Evolutionary conservation across 495 filamentous ascomycete genomes (phyloP).

Genomic region (Rostrohypoxylon terebratum): DNA sequence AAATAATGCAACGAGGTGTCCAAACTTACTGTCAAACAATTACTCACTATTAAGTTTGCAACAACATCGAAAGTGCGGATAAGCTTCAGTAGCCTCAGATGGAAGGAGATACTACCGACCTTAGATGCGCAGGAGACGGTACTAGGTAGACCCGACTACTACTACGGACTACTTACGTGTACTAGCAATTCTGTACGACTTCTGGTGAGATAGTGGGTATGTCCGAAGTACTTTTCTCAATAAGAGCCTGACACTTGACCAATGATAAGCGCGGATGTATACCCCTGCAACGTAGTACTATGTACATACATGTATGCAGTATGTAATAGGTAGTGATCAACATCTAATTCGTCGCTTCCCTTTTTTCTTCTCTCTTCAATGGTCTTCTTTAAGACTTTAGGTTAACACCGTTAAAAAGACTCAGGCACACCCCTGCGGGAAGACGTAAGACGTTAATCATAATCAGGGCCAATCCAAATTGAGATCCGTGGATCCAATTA

Average conservation of each 20-base stretch:
- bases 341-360: constrained; percentile 34
- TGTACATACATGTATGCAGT: too few species aligned
- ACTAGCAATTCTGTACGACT: constrained; percentile 3
- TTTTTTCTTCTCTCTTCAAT: constrained; percentile 2
- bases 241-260: constrained; percentile 18
- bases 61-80: neutral
- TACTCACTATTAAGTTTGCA: neutral
- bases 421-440: neutral
- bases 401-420: constrained; percentile 1
- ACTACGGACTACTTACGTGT: constrained; percentile 6
- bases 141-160: neutral
- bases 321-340: constrained; percentile 17
- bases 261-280: constrained; percentile 24
- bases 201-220: constrained; percentile 11
- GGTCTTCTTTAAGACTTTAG: neutral
- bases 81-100: constrained; percentile 31
- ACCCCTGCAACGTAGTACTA: constrained; percentile 27
- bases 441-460: too few species aligned
- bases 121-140: neutral
- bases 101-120: constrained; percentile 29
- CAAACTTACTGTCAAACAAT: neutral
- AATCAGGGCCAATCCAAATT: constrained; percentile 26
- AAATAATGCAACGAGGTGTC: neutral
- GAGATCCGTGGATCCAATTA: neutral
- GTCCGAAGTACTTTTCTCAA: constrained; percentile 23